Base-by-base conservation (phyloP, 495 filamentous ascomycete genomes). In the Lophiostoma macrostomum region DNA sequence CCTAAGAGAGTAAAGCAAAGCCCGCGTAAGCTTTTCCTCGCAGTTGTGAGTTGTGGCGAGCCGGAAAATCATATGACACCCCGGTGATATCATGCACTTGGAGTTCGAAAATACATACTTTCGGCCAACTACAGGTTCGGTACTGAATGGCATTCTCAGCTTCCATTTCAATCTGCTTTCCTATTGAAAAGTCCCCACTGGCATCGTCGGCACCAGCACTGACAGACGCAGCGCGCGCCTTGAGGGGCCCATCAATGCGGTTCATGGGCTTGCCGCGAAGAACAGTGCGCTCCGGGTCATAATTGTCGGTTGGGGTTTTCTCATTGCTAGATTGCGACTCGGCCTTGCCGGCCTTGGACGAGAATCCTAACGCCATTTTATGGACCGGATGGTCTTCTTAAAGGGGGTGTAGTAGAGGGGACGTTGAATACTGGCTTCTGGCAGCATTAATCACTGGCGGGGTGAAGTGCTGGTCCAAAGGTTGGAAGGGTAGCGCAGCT, bases 51-150 rank as follows among this genome's bases (percentile, higher is more conserved):
- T n/a, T n/a, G n/a, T n/a, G n/a, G n/a, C n/a, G n/a, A n/a, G n/a
- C n/a, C n/a, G n/a, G n/a, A n/a, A n/a, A n/a, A n/a, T n/a, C n/a
- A n/a, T n/a, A n/a, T n/a, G n/a, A n/a, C n/a, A n/a, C n/a, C n/a
- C n/a, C n/a, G n/a, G n/a, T n/a, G n/a, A n/a, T n/a, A n/a, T n/a
- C n/a, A n/a, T n/a, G n/a, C n/a, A n/a, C n/a, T n/a, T n/a, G n/a
- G n/a, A n/a, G n/a, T n/a, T n/a, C n/a, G n/a, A n/a, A n/a, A n/a
- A 46, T 54, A 64, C 73, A 53, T 58, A 88, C 87, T 80, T 94
- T 94, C 64, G 83, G 84, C 89, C 89, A 95, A 58, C 83, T 89
- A 73, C 89, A 95, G 29, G 88, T 95, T 22, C 88, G 76, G 64
- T 95, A 95, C 69, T 91, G 83, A 73, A 95, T 91, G 14, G 82